Conservation (phyloP, 2,329 filamentous ascomycete genomes). For the Xylaria sp. region DNA sequence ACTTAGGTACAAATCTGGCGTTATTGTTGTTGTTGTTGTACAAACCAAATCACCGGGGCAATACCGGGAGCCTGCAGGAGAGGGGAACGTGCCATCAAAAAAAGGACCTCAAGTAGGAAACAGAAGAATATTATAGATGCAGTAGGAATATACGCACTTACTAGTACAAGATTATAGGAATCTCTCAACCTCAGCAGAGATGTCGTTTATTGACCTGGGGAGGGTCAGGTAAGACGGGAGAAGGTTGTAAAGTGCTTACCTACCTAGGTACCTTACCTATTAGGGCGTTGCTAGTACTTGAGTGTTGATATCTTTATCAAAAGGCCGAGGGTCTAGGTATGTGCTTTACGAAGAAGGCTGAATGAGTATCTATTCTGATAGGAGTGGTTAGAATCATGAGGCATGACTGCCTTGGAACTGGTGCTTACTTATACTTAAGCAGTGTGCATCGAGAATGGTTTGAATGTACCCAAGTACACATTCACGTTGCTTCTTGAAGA, state of each 20-base stretch:
- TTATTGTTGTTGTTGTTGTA: conserved; percentile 1
- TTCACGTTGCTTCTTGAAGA: background rate
- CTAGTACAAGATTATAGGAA: background rate
- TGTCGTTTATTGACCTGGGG: background rate
- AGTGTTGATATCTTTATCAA: background rate
- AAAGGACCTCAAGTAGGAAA: background rate
- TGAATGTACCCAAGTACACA: background rate
- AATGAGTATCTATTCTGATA: background rate
- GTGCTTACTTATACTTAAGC: background rate
- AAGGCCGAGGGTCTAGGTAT: background rate
- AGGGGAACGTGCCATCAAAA: background rate
- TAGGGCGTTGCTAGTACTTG: background rate
- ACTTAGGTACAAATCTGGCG: background rate
- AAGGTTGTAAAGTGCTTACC: too few relatives aligned
- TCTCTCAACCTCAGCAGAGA: background rate
- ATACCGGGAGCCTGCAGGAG: background rate
- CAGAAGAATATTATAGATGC: background rate
- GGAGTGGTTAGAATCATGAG: too few relatives aligned
- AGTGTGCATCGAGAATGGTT: background rate
- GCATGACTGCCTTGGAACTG: conserved; percentile 9
- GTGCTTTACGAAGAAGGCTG: background rate
- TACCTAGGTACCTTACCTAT: too few relatives aligned
- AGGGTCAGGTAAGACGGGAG: background rate
- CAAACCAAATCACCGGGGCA: background rate
- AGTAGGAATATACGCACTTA: conserved; percentile 1